Evolutionary conservation across 768 basidiomycete genomes (phyloP), one percentile per base, ranked within the genome.

Genomic region (Lactifluus rugatus): DNA sequence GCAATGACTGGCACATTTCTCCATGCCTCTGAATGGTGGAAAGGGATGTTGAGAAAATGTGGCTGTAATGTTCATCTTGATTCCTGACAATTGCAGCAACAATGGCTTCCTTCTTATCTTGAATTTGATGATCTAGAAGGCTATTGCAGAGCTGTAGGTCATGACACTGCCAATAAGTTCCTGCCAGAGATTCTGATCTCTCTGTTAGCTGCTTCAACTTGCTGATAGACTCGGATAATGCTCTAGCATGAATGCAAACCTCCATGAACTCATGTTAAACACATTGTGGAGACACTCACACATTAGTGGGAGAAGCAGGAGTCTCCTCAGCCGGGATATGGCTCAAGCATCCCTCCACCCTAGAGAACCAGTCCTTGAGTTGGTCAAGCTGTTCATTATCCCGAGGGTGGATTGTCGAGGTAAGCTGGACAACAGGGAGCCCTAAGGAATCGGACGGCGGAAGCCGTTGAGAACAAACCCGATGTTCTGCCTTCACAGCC

Each of bases 111-210:
- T 34, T 41, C 52, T 52, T 56, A 2, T 41, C 31, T n/a, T 60
- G 48, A 14, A 39, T 37, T 39, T 47, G 42, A 26, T 56, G 11
- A 14, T 56, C 49, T 11, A 53, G 13, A 42, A 60, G 31, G 49
- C 17, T 4, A 25, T 41, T 17, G 31, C 52, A 60, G 23, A 32
- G 31, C 17, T 55, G 37, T 25, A 41, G 42, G n/a, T 47, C 44
- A 51, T 60, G 49, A 34, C 37, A 55, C 13, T 37, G 53, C 37
- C 9, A 41, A 51, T 26, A 11, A 47, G 31, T 51, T 32, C 50
- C 59, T 41, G 49, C 49, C 3, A 60, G 45, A 19, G 48, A 51
- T 28, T 51, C 48, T 41, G 41, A 39, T 47, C 49, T 56, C 31
- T 23, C 44, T 16, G 46, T 47, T 13, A 56, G 34, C 44, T 51